Evolutionary conservation across 345 rosid species (phyloP).

Genomic region (Citrus reticulata): DNA sequence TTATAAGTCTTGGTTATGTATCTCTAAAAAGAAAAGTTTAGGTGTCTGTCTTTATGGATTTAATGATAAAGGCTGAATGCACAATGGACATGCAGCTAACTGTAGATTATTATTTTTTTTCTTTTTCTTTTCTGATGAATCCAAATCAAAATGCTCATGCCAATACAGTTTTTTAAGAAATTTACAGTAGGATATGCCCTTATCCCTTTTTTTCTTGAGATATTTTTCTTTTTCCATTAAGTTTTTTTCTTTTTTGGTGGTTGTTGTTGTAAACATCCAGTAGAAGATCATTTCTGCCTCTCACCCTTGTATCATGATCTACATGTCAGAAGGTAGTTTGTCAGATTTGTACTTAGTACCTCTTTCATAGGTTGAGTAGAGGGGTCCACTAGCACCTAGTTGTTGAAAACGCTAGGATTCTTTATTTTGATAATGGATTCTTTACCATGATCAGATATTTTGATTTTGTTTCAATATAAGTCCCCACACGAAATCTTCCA

Average conservation of each 20-base stretch:
- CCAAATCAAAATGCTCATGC: neutral
- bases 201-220: neutral
- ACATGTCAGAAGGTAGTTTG: neutral
- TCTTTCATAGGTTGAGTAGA: neutral
- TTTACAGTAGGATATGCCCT: neutral
- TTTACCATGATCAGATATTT: neutral
- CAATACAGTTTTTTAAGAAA: neutral
- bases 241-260: neutral
- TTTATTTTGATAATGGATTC: conserved; percentile 1
- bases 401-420: neutral
- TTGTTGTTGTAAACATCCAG: too few relatives aligned
- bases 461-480: neutral
- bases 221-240: neutral
- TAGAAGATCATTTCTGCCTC: too few relatives aligned
- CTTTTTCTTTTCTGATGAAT: neutral
- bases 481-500: neutral
- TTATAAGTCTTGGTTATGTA: neutral
- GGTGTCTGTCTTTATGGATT: neutral
- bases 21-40: neutral
- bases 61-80: neutral
- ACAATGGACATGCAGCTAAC: neutral
- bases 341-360: neutral
- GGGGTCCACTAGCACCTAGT: neutral
- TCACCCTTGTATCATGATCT: neutral
- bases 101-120: neutral